These are phyloP conservation scores for Sarcomyxa edulis DNA, from an alignment of 768 basidiomycete genomes.

Conservation along the genomic window DNA sequence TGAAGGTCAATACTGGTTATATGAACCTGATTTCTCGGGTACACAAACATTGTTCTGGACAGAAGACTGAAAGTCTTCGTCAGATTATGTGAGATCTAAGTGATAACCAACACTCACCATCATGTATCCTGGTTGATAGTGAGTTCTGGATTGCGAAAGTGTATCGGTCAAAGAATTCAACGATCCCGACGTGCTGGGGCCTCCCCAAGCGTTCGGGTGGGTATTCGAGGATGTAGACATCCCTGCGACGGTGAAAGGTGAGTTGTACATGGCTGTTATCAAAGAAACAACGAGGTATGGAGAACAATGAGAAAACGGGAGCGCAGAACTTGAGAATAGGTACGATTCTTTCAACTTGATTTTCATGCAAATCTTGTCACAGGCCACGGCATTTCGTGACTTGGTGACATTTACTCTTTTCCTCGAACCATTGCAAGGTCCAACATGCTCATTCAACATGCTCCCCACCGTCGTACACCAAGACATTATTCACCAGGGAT, in stretches of 20 bases:
- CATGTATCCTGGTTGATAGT: slow-evolving; percentile 78
- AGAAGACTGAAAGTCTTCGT: slow-evolving; percentile 38
- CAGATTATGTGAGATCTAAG: not conserved
- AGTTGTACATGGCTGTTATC: slow-evolving; percentile 28
- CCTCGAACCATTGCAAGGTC: no score
- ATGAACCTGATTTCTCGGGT: not conserved
- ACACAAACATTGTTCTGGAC: slow-evolving; percentile 53
- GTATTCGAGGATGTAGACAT: slow-evolving; percentile 47
- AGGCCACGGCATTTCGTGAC: no score
- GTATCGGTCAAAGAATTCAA: slow-evolving; percentile 58
- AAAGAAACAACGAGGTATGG: no score
- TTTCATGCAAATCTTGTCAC: no score
- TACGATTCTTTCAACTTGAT: no score
- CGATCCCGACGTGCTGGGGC: slow-evolving; percentile 34
- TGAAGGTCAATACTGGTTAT: not conserved
- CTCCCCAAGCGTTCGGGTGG: slow-evolving; percentile 52
- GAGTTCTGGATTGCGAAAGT: slow-evolving; percentile 66
- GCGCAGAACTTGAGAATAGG: no score
- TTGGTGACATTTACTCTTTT: no score
- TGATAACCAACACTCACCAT: slow-evolving; percentile 47
- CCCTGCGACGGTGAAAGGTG: slow-evolving; percentile 54
- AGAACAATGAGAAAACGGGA: no score
- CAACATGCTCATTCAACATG: no score
- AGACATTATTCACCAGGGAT: no score
- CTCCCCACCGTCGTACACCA: no score